Evolutionary conservation across 345 rosid species (phyloP), one percentile per base, ranked within the genome.

Genomic region (Schrenkiella parvula): DNA sequence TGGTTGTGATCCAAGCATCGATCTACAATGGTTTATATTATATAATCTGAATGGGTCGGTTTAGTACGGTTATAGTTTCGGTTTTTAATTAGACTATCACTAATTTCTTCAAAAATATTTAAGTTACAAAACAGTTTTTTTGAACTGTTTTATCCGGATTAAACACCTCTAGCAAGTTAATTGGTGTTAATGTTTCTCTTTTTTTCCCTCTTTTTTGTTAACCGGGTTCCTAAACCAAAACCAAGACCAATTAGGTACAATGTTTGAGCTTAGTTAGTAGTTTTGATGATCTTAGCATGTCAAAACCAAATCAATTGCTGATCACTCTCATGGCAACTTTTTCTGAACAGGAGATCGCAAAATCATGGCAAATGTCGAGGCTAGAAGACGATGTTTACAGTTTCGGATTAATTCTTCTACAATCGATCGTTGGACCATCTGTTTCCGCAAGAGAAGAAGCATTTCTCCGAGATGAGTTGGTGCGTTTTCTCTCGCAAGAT

Each of bases 361-460:
- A 88, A 65, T 80, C 87, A 54, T 42, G 95, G 77, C 84, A 78
- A 76, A 85, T 78, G 82, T 74, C 81, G 56, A 84, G 84, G 65
- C 65, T 72, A 69, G 91, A 88, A 75, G 96, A 95, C 42, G 99
- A 95, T 70, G 93, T 95, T 22, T 95, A 91, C 80, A 87, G 87
- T 84, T 95, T 95, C 43, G 99, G 99, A 60, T 87, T 95, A 64
- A 84, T 95, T 77, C 76, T 95, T 42, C 99, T 91, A 8, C 97
- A 95, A 71, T 85, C 99, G 19, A 89, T 95, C 41, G 95, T 95
- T n/a, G 97, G 96, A 61, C 87, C 99, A 42, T 69, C 84, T 44
- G 87, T 84, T 23, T 77, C 83, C 3, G 85, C 87, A 6, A 91
- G 85, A 82, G 89, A 85, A 81, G 99, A 95, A 77, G 79, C 91